Conservation (phyloP, 2,329 filamentous ascomycete species). For the Eutypella sp. region DNA sequence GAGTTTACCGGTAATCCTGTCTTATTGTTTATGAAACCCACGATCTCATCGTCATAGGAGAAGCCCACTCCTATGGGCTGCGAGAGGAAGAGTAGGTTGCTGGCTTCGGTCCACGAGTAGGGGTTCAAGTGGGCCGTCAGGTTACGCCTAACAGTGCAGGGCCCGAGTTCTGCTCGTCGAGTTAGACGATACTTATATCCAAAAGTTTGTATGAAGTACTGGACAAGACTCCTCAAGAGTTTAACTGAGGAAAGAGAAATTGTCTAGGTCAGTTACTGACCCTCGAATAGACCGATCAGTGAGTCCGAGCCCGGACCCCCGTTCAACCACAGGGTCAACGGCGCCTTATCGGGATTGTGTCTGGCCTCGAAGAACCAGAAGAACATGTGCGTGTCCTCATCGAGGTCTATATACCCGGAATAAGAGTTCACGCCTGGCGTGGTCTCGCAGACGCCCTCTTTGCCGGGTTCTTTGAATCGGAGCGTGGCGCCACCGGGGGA, state of each 20-base stretch:
- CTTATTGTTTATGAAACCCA: conserved; percentile 19
- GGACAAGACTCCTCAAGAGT: background rate
- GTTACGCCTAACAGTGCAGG: conserved; percentile 22
- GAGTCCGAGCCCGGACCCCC: conserved; percentile 52
- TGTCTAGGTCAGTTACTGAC: conserved; percentile 5
- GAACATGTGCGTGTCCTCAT: conserved; percentile 32
- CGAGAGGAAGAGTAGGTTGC: conserved; percentile 25
- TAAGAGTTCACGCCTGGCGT: conserved; percentile 47
- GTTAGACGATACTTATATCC: background rate
- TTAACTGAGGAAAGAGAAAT: conserved; percentile 1
- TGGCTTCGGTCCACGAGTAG: conserved; percentile 19
- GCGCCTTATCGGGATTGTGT: conserved; percentile 37
- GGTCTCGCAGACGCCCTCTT: conserved; percentile 43
- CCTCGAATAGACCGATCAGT: conserved; percentile 48
- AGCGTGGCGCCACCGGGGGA: conserved; percentile 40
- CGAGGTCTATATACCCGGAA: conserved; percentile 27
- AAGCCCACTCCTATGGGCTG: conserved; percentile 26
- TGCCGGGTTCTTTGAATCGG: conserved; percentile 47
- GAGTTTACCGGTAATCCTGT: conserved; percentile 21
- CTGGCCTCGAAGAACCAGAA: conserved; percentile 44
- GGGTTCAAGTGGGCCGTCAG: conserved; percentile 17
- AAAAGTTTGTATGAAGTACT: background rate
- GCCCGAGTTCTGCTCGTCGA: conserved; percentile 19
- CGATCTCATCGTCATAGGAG: conserved; percentile 22
- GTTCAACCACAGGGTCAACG: conserved; percentile 38